phyloP scores from a whole-genome alignment of 805 yeast genomes.

The Metschnikowia cerradonensis region DNA sequence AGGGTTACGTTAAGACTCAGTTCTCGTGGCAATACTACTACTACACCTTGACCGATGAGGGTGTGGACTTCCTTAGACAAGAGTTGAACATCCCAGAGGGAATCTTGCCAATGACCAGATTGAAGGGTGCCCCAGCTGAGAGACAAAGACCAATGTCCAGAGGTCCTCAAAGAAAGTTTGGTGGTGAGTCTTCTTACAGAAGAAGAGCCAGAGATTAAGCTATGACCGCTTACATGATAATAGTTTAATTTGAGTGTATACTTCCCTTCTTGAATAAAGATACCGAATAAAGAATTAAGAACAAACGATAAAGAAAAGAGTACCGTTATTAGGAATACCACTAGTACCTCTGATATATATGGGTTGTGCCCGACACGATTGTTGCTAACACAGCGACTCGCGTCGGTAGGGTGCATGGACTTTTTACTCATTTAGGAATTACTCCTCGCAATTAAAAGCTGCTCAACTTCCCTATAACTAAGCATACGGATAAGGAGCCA shows the following conservation, averaged over 20 bases:
- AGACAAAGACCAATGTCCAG: slow-evolving; percentile 47
- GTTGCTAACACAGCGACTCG: neutral
- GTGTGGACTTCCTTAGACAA: slow-evolving; percentile 97
- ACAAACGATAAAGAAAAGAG: too few relatives aligned
- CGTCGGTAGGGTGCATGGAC: neutral
- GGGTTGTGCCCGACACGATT: neutral
- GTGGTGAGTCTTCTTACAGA: slow-evolving; percentile 48
- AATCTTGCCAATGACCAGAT: slow-evolving; percentile 97
- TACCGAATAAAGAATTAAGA: neutral
- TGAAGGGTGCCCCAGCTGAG: slow-evolving; percentile 89
- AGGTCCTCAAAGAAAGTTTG: slow-evolving; percentile 41
- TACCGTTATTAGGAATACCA: too few relatives aligned
- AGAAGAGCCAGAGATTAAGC: slow-evolving; percentile 56
- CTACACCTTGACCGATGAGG: slow-evolving; percentile 99
- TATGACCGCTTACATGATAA: slow-evolving; percentile 8
- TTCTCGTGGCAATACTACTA: slow-evolving; percentile 99
- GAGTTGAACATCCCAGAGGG: slow-evolving; percentile 98
- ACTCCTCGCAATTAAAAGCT: neutral
- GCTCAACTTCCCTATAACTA: neutral
- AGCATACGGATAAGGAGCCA: neutral
- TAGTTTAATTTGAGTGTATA: slow-evolving; percentile 17
- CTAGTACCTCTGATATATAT: too few relatives aligned
- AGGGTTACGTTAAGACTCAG: slow-evolving; percentile 99
- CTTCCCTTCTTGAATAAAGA: slow-evolving; percentile 17
- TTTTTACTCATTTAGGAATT: neutral